Evolutionary conservation across 768 basidiomycete genomes (phyloP), one percentile per base, ranked within the genome.

Genomic region (Leucocoprinus sp.): DNA sequence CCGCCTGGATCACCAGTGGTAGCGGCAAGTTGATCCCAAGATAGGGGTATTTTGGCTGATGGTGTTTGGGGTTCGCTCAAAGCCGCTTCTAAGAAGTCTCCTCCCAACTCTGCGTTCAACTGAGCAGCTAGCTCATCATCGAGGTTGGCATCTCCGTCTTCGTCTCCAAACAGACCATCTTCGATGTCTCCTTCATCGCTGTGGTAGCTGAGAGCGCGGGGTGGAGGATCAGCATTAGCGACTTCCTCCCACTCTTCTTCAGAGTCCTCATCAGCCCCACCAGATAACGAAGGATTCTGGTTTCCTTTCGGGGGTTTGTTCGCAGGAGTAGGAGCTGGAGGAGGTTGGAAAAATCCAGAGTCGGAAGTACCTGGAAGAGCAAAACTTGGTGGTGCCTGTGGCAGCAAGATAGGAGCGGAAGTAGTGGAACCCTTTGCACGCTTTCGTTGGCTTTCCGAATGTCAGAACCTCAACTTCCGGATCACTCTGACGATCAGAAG

Each of bases 191-290:
- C 35, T 31, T 44, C 28, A 26, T 47, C 46, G 26, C 46, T 47
- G 23, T 47, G 46, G 35, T 41, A 47, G 18, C 46, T 47, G 12
- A 41, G 21, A 11, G 38, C 46, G 18, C 39, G 46, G 26, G 39
- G 26, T 18, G 36, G 21, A 18, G 23, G 38, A 17, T 44, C 34
- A 22, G 36, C 43, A n/a, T 41, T 40, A 4, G 45, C 18, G 6
- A 54, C 48, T 39, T 54, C 50, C 15, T 51, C 50, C 53, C 53
- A 54, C 1, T 49, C 48, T 19, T 47, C 50, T 22, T 54, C 53
- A 6, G 53, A 54, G 8, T 51, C 50, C 27, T 48, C 50, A 17
- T 21, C 40, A 15, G 29, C 43, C 12, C 8, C 49, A 11, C 33
- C 34, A 41, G 35, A 22, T 23, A 36, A 5, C 23, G 43, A 15